Evolutionary conservation across 768 basidiomycete genomes (phyloP).

Genomic region (Trametes cinnabarina): DNA sequence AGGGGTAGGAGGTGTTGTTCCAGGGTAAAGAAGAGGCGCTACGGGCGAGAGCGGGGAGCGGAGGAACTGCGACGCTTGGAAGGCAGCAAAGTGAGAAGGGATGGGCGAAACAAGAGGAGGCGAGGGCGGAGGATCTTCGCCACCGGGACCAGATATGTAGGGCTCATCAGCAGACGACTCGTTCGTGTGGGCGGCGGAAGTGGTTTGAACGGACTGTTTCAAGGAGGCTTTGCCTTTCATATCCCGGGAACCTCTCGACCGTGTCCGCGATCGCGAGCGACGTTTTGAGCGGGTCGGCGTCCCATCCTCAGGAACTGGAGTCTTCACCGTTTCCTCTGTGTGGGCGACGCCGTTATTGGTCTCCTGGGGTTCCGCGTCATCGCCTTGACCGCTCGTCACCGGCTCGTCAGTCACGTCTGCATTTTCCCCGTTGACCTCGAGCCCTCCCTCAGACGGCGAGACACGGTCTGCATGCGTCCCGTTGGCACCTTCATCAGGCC

Average conservation of each 20-base stretch:
- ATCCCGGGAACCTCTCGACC: constrained; percentile 64
- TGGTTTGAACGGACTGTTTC: constrained; percentile 46
- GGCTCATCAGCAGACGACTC: constrained; percentile 70
- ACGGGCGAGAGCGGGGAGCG: constrained; percentile 46
- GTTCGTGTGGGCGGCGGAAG: constrained; percentile 40
- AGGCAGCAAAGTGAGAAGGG: constrained; percentile 51
- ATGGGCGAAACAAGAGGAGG: constrained; percentile 52
- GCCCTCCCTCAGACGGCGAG: constrained; percentile 3
- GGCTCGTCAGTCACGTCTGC: background rate
- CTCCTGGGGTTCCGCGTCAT: constrained; percentile 9
- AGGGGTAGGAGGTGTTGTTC: constrained; percentile 64
- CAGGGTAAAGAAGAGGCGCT: constrained; percentile 59
- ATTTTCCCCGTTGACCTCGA: background rate
- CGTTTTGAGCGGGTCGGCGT: constrained; percentile 58
- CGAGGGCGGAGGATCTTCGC: constrained; percentile 38
- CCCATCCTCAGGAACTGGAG: constrained; percentile 30
- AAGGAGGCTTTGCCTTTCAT: constrained; percentile 59
- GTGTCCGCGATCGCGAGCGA: constrained; percentile 67
- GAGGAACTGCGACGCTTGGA: constrained; percentile 40
- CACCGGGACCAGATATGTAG: constrained; percentile 19
- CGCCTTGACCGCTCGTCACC: constrained; percentile 9
- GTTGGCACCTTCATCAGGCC: constrained; percentile 25
- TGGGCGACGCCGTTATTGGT: constrained; percentile 5
- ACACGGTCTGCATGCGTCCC: constrained; percentile 6
- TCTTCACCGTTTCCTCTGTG: constrained; percentile 28